Base-by-base conservation (phyloP, 1,284 basidiomycete genomes). In the Vanrija sp. region DNA sequence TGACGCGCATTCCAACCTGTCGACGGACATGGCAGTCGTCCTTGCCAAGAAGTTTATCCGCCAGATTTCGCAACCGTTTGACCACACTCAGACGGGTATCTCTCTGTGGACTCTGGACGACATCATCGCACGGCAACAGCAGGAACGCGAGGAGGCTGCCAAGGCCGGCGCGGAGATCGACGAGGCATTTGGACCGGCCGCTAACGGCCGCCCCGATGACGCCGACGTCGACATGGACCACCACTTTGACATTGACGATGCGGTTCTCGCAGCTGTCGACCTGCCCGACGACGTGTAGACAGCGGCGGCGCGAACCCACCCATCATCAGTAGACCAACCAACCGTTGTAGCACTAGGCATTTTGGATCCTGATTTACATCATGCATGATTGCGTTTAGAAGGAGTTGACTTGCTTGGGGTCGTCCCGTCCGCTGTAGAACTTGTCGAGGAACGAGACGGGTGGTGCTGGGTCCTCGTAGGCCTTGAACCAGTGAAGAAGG, bases 21-120 rank as follows among this genome's bases (percentile, higher is more conserved):
- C 96, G 8, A 98, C 94, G 8, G 96, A 99, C 75, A 98, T 98
- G 91, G 95, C 95, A 8, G 80, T 98, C 57, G 92, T 92, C 5
- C 81, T 98, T 57, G 93, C 92, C 55, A 97, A 98, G 78, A 80
- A 93, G 46, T 99, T 99, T 78, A 94, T 99, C 84, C 85, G 96
- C 6, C 88, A 89, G 39, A 99, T 99, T 73, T 97, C 94, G 9
- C 96, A 99, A 77, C 94, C 93, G 65, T 90, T 88, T 50, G 91
- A 93, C 63, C 91, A 95, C 74, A 92, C 92, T 62, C 87, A 94
- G 78, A 96, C 93, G 7, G 93, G 94, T 0, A 82, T 98, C 47
- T 94, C 90, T 42, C 79, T 98, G 43, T 99, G 96, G 96, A 93
- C 91, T 9, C 55, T 77, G 52, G 76, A 76, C 43, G 75, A 78